Conservation (phyloP, 139 green algal genomes). For the Ettlia oleoabundans region DNA sequence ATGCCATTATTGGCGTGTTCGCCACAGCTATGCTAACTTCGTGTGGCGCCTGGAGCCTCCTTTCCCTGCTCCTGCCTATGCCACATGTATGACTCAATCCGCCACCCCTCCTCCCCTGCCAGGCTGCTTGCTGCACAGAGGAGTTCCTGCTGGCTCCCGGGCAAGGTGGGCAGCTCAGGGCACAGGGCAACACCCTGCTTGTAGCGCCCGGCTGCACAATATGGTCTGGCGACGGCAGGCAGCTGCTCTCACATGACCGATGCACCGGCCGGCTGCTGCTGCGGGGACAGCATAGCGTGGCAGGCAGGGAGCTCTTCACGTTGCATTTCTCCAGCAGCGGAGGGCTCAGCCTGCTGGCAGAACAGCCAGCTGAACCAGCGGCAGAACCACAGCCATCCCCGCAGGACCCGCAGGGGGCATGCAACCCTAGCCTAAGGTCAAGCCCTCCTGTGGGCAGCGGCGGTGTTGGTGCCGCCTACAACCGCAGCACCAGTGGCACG, state of each 20-base stretch:
- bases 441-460: not conserved
- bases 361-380: not conserved
- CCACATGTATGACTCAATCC: too few relatives aligned
- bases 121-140: slow-evolving; percentile 43
- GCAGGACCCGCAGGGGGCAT: not conserved
- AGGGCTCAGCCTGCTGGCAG: not conserved
- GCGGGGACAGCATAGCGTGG: not conserved
- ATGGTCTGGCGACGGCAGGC: not conserved
- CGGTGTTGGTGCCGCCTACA: not conserved
- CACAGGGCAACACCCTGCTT: not conserved
- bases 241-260: slow-evolving; percentile 3
- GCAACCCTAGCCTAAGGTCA: too few relatives aligned
- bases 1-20: too few relatives aligned
- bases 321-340: not conserved
- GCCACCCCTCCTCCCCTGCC: too few relatives aligned
- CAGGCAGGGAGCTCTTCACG: slow-evolving; percentile 23
- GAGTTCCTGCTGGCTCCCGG: slow-evolving; percentile 34
- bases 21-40: too few relatives aligned
- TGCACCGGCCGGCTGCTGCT: slow-evolving; percentile 27
- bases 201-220: not conserved
- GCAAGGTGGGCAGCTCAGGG: not conserved
- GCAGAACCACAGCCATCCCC: too few relatives aligned
- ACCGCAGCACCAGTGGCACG: not conserved
- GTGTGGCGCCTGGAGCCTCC: too few relatives aligned
- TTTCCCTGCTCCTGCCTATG: too few relatives aligned